These are phyloP conservation scores for Danielia oregonensis DNA, from an alignment of 805 yeast species.

Conservation along the genomic window DNA sequence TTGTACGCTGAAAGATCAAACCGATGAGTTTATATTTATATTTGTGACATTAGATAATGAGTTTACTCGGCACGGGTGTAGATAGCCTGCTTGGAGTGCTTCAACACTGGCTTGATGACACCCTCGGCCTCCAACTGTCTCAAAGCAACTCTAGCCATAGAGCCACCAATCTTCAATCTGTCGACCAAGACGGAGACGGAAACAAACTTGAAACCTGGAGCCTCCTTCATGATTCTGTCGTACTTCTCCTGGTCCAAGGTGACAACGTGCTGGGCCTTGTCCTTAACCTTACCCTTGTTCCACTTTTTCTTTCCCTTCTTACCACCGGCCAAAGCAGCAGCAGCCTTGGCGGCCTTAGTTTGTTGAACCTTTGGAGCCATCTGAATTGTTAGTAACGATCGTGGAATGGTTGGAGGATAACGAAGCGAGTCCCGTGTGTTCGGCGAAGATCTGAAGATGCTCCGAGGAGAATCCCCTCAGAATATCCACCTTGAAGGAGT, in stretches of 20 bases:
- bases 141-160: slow-evolving; percentile 97
- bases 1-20: slow-evolving; percentile 1
- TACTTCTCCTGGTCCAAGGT: slow-evolving; percentile 96
- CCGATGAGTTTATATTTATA: slow-evolving; percentile 1
- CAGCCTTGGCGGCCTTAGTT: slow-evolving; percentile 99
- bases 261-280: slow-evolving; percentile 98
- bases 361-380: slow-evolving; percentile 99
- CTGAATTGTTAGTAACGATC: slow-evolving; percentile 10
- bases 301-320: slow-evolving; percentile 99
- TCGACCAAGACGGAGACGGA: slow-evolving; percentile 98
- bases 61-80: slow-evolving; percentile 67
- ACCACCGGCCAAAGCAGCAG: slow-evolving; percentile 99
- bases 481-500: no score
- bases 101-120: slow-evolving; percentile 87
- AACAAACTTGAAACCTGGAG: slow-evolving; percentile 97
- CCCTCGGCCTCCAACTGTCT: slow-evolving; percentile 94
- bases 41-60: slow-evolving; percentile 2
- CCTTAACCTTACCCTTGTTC: slow-evolving; percentile 99
- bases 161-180: slow-evolving; percentile 99
- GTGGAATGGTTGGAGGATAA: not conserved
- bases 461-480: no score
- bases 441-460: no score
- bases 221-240: slow-evolving; percentile 99
- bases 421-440: no score
- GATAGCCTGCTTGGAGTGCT: slow-evolving; percentile 95